Percentiles rank a stretch among this genome's conserved stretches.
Conservation (phyloP, 345 rosid species). For the Capsella bursapastoris region DNA sequence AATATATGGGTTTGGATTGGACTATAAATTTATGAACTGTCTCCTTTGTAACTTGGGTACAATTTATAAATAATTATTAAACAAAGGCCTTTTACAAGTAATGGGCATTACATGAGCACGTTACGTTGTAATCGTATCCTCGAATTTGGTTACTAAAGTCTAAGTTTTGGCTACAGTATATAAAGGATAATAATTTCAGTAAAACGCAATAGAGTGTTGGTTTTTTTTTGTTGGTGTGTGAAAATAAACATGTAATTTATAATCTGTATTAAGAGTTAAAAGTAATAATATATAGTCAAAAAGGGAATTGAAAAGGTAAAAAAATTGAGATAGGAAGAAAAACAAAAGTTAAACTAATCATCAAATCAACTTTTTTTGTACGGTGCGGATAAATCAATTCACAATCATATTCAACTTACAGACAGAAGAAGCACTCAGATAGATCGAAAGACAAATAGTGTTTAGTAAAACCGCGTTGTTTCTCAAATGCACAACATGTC, state of each 20-base stretch:
- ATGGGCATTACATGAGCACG: neutral
- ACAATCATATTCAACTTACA: constrained; percentile 12
- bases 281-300: neutral
- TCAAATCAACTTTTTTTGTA: constrained; percentile 25
- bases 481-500: neutral
- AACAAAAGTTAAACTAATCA: neutral
- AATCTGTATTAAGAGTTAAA: neutral
- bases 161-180: no score
- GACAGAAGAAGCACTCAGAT: constrained; percentile 18
- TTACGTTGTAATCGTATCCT: no score
- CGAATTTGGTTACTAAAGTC: no score
- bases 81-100: neutral
- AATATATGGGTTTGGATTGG: neutral
- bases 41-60: neutral
- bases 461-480: constrained; percentile 32
- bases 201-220: neutral
- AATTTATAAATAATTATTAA: neutral
- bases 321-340: neutral
- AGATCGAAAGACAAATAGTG: neutral
- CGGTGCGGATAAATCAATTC: neutral
- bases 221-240: neutral
- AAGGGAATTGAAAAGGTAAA: neutral
- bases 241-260: neutral
- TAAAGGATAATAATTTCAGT: no score
- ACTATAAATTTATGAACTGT: neutral